Evolutionary conservation across 148 eudicot genomes (phyloP).

Genomic region (Amaranthus hypochondriacus): DNA sequence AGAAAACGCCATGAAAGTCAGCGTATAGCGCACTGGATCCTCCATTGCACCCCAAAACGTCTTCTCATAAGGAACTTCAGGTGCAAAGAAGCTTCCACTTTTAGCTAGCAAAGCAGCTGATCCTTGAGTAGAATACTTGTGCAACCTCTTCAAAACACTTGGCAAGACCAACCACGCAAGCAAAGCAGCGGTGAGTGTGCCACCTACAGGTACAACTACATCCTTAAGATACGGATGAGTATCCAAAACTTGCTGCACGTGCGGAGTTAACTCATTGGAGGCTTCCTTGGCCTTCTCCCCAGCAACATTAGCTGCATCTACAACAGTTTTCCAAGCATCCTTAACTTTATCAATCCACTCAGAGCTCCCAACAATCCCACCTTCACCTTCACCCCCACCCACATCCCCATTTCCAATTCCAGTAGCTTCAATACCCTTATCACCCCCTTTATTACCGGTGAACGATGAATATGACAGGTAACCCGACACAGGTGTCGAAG

Average conservation of each 20-base stretch:
- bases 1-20: slow-evolving; percentile 76
- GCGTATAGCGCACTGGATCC: slow-evolving; percentile 65
- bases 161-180: slow-evolving; percentile 88
- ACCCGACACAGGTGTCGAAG: slow-evolving; percentile 32
- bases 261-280: slow-evolving; percentile 52
- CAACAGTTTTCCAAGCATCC: slow-evolving; percentile 53
- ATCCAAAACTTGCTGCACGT: slow-evolving; percentile 61
- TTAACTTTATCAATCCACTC: slow-evolving; percentile 61
- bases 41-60: slow-evolving; percentile 92
- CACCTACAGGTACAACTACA: slow-evolving; percentile 71
- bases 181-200: slow-evolving; percentile 59
- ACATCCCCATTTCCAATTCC: slow-evolving; percentile 33
- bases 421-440: slow-evolving; percentile 35
- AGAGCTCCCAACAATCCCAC: slow-evolving; percentile 37
- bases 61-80: slow-evolving; percentile 78
- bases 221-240: slow-evolving; percentile 77
- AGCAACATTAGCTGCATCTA: slow-evolving; percentile 39
- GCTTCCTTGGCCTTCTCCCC: slow-evolving; percentile 63
- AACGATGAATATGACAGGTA: slow-evolving; percentile 43
- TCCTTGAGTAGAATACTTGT: slow-evolving; percentile 62
- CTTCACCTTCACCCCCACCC: slow-evolving; percentile 26
- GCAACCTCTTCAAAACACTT: slow-evolving; percentile 63
- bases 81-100: slow-evolving; percentile 50
- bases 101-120: slow-evolving; percentile 54
- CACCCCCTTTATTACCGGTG: slow-evolving; percentile 40